phyloP scores from a whole-genome alignment of 805 yeast genomes.

The Spathaspora girioi region DNA sequence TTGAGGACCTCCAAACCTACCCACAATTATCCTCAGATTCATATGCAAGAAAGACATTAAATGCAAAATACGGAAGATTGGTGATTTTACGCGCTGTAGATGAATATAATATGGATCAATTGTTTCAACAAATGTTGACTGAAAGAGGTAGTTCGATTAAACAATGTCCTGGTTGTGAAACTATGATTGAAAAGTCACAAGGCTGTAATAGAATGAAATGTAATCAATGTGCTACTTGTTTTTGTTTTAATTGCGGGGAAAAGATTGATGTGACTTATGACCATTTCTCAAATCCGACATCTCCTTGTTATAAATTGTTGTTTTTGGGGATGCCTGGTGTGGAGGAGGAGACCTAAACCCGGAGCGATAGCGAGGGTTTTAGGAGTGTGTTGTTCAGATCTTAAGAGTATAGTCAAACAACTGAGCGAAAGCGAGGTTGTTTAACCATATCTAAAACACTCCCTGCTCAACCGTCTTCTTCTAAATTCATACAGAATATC shows the following conservation, averaged over 20 bases:
- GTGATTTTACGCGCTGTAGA: conserved; percentile 39
- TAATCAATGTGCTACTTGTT: conserved; percentile 41
- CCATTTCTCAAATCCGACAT: conserved; percentile 43
- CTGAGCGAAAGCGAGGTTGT: conserved; percentile 5
- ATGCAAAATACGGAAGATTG: conserved; percentile 43
- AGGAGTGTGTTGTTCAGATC: no score
- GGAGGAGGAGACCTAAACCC: conserved; percentile 7
- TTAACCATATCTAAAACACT: conserved; percentile 44
- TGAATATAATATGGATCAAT: conserved; percentile 44
- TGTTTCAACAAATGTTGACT: conserved; percentile 41
- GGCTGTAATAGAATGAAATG: conserved; percentile 69
- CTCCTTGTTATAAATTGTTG: conserved; percentile 46
- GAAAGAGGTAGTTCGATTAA: conserved; percentile 37
- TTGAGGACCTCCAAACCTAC: conserved; percentile 33
- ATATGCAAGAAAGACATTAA: conserved; percentile 28
- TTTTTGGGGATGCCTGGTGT: conserved; percentile 47
- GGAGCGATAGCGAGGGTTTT: no score
- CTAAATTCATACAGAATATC: conserved; percentile 47
- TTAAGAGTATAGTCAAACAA: no score
- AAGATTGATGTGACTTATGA: conserved; percentile 30
- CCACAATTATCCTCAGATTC: conserved; percentile 27
- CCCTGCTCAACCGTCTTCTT: conserved; percentile 54
- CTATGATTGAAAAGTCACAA: conserved; percentile 50
- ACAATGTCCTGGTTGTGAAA: conserved; percentile 51
- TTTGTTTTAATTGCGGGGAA: conserved; percentile 55